A percentile compares a stretch with the other conserved stretches of the same genome.
Conservation (phyloP, 1,139 yeast species). For the Debaryomyces subglobosus region DNA sequence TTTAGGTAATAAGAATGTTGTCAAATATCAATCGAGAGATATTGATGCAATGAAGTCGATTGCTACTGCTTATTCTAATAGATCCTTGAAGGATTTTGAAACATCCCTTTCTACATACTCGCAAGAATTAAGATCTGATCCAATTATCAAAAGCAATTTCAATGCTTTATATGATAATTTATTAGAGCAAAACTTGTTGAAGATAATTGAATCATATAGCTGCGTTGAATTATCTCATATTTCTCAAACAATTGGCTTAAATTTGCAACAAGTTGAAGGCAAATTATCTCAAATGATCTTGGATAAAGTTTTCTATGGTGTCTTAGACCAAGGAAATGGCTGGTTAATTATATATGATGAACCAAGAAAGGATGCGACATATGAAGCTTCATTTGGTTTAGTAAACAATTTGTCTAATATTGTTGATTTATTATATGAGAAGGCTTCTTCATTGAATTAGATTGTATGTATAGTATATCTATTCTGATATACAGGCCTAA, state of each 20-base stretch:
- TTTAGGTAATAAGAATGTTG: constrained; percentile 76
- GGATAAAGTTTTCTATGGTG: constrained; percentile 93
- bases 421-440: constrained; percentile 90
- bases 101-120: constrained; percentile 71
- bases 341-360: constrained; percentile 93
- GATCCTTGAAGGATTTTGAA: constrained; percentile 91
- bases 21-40: constrained; percentile 72
- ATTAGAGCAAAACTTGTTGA: constrained; percentile 89
- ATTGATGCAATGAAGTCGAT: constrained; percentile 94
- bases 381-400: constrained; percentile 84
- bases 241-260: constrained; percentile 85
- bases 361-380: constrained; percentile 86
- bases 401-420: constrained; percentile 85
- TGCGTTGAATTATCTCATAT: constrained; percentile 91
- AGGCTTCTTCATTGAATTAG: constrained; percentile 78
- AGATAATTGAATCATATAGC: constrained; percentile 94
- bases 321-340: constrained; percentile 96
- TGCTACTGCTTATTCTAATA: constrained; percentile 84
- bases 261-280: constrained; percentile 88
- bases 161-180: constrained; percentile 90
- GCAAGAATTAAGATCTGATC: constrained; percentile 79
- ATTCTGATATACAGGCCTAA: not conserved
- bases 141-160: constrained; percentile 89
- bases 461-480: not conserved
- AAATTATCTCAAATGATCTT: constrained; percentile 95